phyloP scores from a whole-genome alignment of 352 stramenopile species.

The Phytophthora pinifolia region DNA sequence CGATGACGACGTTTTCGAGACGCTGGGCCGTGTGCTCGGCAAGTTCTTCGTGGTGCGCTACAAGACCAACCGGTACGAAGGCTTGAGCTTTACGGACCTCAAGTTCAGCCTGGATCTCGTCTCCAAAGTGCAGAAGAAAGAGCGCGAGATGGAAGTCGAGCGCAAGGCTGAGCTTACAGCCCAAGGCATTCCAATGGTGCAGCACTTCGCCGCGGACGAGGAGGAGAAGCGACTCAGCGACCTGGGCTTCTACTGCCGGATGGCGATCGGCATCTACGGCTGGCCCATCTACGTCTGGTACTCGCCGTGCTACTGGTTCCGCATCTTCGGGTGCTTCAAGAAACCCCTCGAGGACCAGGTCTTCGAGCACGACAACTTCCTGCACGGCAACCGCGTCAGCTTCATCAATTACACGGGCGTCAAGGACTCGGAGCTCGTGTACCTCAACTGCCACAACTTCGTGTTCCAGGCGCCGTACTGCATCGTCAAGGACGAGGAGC shows the following conservation, averaged over 20 bases:
- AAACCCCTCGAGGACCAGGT: slow-evolving; percentile 43
- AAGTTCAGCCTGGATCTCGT: slow-evolving; percentile 71
- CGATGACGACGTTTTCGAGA: slow-evolving; percentile 72
- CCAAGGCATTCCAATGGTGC: slow-evolving; percentile 21
- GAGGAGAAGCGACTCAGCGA: slow-evolving; percentile 54
- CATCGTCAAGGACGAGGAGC: slow-evolving; percentile 65
- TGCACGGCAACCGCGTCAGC: slow-evolving; percentile 60
- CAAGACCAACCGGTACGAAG: slow-evolving; percentile 63
- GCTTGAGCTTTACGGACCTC: slow-evolving; percentile 71
- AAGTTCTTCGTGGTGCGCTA: slow-evolving; percentile 80
- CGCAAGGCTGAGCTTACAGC: slow-evolving; percentile 26
- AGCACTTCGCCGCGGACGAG: slow-evolving; percentile 38
- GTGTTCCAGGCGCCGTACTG: slow-evolving; percentile 78
- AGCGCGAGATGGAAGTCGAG: slow-evolving; percentile 41
- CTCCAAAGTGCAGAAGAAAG: slow-evolving; percentile 52
- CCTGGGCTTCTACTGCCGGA: slow-evolving; percentile 60
- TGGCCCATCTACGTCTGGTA: slow-evolving; percentile 83
- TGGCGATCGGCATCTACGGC: slow-evolving; percentile 79
- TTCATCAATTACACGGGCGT: slow-evolving; percentile 78
- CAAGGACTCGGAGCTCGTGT: slow-evolving; percentile 56
- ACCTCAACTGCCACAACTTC: slow-evolving; percentile 79
- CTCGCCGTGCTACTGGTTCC: slow-evolving; percentile 70
- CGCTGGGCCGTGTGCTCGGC: slow-evolving; percentile 57
- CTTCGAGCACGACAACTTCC: slow-evolving; percentile 64
- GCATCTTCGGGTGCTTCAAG: slow-evolving; percentile 60